Percentiles rank a stretch among this genome's conserved stretches.
Evolutionary conservation across 352 stramenopile species (phyloP).

Genomic region (Pythium phragmiticola): DNA sequence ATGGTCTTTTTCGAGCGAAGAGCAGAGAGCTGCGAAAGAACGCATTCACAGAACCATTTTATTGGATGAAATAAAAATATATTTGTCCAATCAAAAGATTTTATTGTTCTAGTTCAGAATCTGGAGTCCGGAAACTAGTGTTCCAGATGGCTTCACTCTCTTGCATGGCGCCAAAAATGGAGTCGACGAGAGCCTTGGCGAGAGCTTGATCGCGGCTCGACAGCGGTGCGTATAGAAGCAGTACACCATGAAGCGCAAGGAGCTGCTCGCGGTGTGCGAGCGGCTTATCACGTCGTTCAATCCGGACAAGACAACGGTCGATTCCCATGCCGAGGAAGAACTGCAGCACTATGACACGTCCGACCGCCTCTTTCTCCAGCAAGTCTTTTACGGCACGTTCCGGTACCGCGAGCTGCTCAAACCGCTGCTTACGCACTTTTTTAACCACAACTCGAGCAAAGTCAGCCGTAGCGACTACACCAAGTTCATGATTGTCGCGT

Average conservation of each 20-base stretch:
- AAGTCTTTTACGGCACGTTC: constrained; percentile 90
- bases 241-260: constrained; percentile 70
- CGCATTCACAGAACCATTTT: not conserved
- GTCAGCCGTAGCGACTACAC: constrained; percentile 87
- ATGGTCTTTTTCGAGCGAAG: constrained; percentile 15
- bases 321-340: constrained; percentile 71
- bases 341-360: constrained; percentile 38
- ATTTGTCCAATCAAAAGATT: not conserved
- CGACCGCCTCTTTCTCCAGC: constrained; percentile 77
- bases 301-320: constrained; percentile 66
- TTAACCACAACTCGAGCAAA: constrained; percentile 72
- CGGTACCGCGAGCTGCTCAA: constrained; percentile 87
- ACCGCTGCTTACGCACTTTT: constrained; percentile 77
- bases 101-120: constrained; percentile 2
- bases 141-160: constrained; percentile 27
- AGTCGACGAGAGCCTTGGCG: not conserved
- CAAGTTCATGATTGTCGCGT: constrained; percentile 89
- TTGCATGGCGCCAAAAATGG: constrained; percentile 19
- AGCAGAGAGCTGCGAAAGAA: constrained; percentile 13
- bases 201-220: too few relatives aligned
- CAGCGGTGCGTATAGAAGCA: not conserved
- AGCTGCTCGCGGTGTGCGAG: constrained; percentile 65
- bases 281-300: constrained; percentile 78
- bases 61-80: not conserved
- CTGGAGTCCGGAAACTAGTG: not conserved